Conservation (phyloP, 1,284 basidiomycete species). For the Mycosarcoma maydis region DNA sequence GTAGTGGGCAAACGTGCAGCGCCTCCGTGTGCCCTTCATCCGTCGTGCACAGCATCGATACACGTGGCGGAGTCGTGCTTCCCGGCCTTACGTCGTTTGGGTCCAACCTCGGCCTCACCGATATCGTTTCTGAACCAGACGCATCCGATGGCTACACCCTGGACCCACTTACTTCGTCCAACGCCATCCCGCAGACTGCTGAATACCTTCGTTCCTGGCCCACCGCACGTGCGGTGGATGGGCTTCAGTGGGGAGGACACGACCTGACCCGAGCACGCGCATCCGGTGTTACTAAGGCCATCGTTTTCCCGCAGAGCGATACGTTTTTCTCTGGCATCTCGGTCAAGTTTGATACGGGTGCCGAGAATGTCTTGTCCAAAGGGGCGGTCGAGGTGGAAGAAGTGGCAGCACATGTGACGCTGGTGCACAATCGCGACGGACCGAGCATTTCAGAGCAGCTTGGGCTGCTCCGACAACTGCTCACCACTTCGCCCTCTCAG, state of each 20-base stretch:
- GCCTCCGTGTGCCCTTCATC: conserved; percentile 3
- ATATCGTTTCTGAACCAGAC: conserved; percentile 52
- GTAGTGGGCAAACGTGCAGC: conserved; percentile 23
- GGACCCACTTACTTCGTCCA: conserved; percentile 13
- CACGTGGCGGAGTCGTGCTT: conserved; percentile 36
- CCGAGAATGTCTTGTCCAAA: conserved; percentile 69
- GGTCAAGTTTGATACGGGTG: conserved; percentile 46
- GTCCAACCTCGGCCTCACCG: conserved; percentile 53
- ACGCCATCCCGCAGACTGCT: conserved; percentile 9
- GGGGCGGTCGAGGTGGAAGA: conserved; percentile 75
- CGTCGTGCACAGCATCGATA: conserved; percentile 16
- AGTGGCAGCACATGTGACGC: conserved; percentile 77
- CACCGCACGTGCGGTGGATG: conserved; percentile 48
- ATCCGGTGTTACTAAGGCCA: conserved; percentile 74
- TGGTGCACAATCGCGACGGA: conserved; percentile 70
- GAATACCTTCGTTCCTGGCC: conserved; percentile 29
- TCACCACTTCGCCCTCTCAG: conserved; percentile 67
- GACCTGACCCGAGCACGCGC: conserved; percentile 67
- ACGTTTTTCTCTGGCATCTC: conserved; percentile 72
- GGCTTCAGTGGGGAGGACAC: conserved; percentile 54
- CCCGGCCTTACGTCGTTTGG: conserved; percentile 56
- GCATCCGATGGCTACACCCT: conserved; percentile 45
- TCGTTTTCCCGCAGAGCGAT: conserved; percentile 67
- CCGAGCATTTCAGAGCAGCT: conserved; percentile 76
- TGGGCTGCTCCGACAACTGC: conserved; percentile 74